Percentiles rank a stretch among this genome's conserved stretches.
These are phyloP conservation scores for Skeletonema menzelii DNA, from an alignment of 108 stramenopile species.

Conservation along the genomic window DNA sequence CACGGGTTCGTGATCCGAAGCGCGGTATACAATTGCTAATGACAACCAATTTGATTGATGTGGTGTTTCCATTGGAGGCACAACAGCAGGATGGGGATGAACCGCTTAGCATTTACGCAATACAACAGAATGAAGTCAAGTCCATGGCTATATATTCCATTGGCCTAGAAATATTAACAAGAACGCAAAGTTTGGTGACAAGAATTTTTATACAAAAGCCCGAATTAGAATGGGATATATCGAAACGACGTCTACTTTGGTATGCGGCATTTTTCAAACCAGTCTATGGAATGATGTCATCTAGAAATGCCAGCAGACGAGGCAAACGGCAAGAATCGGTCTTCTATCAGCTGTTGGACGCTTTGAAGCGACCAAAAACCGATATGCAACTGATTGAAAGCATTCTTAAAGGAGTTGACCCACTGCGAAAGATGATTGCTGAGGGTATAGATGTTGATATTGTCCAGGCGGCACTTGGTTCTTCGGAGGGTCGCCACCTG, in stretches of 20 bases:
- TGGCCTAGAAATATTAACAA: not conserved
- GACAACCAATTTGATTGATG: conserved; percentile 1
- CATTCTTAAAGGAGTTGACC: not conserved
- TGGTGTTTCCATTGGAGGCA: not conserved
- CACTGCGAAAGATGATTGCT: not conserved
- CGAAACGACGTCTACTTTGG: conserved; percentile 1
- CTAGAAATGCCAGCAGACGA: not conserved
- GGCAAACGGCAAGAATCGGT: not conserved
- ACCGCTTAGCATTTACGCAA: not conserved
- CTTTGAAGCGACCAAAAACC: not conserved
- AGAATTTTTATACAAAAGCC: conserved; percentile 1
- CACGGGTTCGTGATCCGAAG: not conserved
- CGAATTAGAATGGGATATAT: not conserved
- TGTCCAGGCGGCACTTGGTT: not conserved
- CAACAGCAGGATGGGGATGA: not conserved
- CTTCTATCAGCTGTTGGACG: conserved; percentile 5
- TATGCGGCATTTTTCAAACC: conserved; percentile 9
- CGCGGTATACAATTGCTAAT: not conserved
- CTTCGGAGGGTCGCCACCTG: not conserved
- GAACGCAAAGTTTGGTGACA: not conserved
- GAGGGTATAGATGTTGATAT: no score
- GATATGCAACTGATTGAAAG: not conserved
- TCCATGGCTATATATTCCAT: no score
- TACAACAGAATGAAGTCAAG: no score
- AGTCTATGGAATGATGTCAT: not conserved